Percentiles rank a stretch among this genome's conserved stretches.
Conservation (phyloP, 257 asterid genomes). For the Penstemon eatonii region DNA sequence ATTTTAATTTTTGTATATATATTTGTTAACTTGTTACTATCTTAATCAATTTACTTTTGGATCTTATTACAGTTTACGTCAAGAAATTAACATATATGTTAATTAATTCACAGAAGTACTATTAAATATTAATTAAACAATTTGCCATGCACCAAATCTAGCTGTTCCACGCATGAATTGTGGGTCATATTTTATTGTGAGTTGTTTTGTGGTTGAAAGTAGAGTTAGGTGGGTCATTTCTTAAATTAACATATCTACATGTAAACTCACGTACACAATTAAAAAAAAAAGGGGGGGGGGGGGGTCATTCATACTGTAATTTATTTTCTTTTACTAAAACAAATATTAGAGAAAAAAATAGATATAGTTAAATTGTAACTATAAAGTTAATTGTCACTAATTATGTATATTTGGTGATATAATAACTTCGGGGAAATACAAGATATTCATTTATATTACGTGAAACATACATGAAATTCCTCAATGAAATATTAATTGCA, state of each 20-base stretch:
- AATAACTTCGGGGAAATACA: too few species aligned
- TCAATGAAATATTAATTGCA: too few species aligned
- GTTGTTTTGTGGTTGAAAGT: constrained; percentile 2
- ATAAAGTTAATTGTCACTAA: not conserved
- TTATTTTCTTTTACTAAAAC: too few species aligned
- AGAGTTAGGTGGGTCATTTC: not conserved
- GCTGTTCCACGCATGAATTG: not conserved
- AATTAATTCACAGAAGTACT: not conserved
- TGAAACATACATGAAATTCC: too few species aligned
- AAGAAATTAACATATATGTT: not conserved
- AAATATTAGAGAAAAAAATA: too few species aligned
- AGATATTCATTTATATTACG: too few species aligned
- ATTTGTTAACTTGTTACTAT: not conserved
- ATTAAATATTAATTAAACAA: constrained; percentile 17
- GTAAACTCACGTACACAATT: too few species aligned
- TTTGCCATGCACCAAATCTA: constrained; percentile 41
- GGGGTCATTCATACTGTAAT: too few species aligned
- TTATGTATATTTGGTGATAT: constrained; percentile 3
- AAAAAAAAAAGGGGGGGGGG: too few species aligned
- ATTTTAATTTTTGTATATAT: not conserved
- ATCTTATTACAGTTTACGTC: constrained; percentile 21
- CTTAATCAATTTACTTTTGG: not conserved
- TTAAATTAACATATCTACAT: too few species aligned
- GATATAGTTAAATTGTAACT: too few species aligned
- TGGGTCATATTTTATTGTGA: not conserved